Conservation (phyloP, 2,329 filamentous ascomycete genomes). For the Chrysoporthe cubensis region DNA sequence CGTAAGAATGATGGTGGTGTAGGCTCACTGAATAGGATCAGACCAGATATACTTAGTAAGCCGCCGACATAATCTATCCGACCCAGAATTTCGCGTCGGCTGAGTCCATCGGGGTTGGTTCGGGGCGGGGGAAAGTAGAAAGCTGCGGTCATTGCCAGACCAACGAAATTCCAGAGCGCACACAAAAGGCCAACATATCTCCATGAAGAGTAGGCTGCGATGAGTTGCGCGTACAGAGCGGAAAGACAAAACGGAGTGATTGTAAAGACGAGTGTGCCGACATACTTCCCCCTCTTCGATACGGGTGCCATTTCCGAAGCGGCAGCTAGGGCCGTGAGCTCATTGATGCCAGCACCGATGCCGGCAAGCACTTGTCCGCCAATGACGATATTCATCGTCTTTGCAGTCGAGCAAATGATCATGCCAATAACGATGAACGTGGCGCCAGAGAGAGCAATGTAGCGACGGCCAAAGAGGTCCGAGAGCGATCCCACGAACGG, state of each 20-base stretch:
- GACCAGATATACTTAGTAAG: slow-evolving; percentile 51
- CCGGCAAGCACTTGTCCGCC: slow-evolving; percentile 62
- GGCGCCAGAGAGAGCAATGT: slow-evolving; percentile 59
- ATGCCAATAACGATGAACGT: slow-evolving; percentile 60
- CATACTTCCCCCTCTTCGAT: slow-evolving; percentile 65
- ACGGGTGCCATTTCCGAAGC: slow-evolving; percentile 71
- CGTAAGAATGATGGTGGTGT: not conserved
- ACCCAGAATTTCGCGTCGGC: slow-evolving; percentile 45
- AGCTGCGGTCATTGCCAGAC: slow-evolving; percentile 52
- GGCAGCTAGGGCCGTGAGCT: slow-evolving; percentile 69
- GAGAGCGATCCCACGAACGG: slow-evolving; percentile 70
- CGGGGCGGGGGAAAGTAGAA: slow-evolving; percentile 59
- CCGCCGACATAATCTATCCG: slow-evolving; percentile 57
- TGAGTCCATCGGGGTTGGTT: slow-evolving; percentile 43
- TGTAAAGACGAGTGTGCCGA: slow-evolving; percentile 62
- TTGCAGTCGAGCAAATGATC: slow-evolving; percentile 61
- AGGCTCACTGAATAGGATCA: slow-evolving; percentile 47
- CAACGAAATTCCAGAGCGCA: slow-evolving; percentile 55
- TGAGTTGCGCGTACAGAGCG: slow-evolving; percentile 62
- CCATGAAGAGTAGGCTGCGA: slow-evolving; percentile 53
- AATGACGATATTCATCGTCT: slow-evolving; percentile 65
- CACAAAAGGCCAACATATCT: slow-evolving; percentile 58
- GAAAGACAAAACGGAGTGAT: slow-evolving; percentile 67
- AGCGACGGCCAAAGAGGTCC: slow-evolving; percentile 65
- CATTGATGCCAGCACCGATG: slow-evolving; percentile 68